Evolutionary conservation across 2,329 filamentous ascomycete species (phyloP), one percentile per base, ranked within the genome.

Genomic region (Colletotrichum tofieldiae): DNA sequence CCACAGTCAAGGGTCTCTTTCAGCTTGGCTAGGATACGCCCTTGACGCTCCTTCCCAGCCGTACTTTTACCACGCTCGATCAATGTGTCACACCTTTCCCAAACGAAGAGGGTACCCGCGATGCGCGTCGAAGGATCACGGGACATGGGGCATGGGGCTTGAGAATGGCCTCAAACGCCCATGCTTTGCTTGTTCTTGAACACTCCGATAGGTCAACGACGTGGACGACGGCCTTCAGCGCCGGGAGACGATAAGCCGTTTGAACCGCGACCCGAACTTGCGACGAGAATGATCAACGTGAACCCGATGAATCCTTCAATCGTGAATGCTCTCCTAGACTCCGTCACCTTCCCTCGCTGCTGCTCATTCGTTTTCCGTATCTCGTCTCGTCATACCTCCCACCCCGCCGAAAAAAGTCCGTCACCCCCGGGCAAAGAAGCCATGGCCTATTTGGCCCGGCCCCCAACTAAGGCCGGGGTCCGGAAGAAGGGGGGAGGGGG

Each of bases 21-120:
- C 68, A 71, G 68, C 56, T 71, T 63, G 51, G 43, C 60, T 23
- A 51, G 52, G 66, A 52, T 69, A 23, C 62, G 37, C 56, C 64
- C 58, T 49, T 61, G 51, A 59, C 49, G 16, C 26, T 64, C 49
- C 35, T 67, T 55, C 62, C 20, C 29, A 26, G 29, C 43, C 58
- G 43, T 16, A 32, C 55, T 41, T n/a, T 51, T 49, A 56, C 29
- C 6, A 29, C 1, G 35, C n/a, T 35, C 16, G 49, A n/a, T 29
- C 20, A 62, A n/a, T 26, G 56, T 67, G 55, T 58, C 68, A 71
- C 49, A 52, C 16, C 43, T 35, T 35, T 32, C n/a, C 29, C 43
- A 43, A 45, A 7, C 29, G n/a, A 32, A 32, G 23, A 41, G 12
- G 11, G 26, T 18, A n/a, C 37, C 32, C 61, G 63, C 49, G 64